These are phyloP conservation scores for Favolaschia claudopus DNA, from an alignment of 768 basidiomycete genomes.

Conservation along the genomic window DNA sequence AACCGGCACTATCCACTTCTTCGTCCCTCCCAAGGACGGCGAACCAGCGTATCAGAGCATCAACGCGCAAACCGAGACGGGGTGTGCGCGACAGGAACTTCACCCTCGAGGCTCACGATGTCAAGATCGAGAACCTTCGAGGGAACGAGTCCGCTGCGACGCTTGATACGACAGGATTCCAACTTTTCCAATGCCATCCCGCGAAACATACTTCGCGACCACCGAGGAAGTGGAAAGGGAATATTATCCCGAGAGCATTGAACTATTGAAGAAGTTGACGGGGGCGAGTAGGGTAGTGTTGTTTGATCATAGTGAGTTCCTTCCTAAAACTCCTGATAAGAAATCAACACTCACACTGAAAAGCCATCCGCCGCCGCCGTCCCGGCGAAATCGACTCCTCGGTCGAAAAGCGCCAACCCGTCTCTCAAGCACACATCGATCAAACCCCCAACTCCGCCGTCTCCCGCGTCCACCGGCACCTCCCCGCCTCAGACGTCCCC, in stretches of 20 bases:
- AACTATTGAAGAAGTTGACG: conserved; percentile 46
- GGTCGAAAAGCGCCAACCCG: conserved; percentile 36
- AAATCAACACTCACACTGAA: background rate
- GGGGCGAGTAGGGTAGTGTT: conserved; percentile 47
- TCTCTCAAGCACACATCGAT: conserved; percentile 45
- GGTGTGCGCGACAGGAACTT: too few relatives aligned
- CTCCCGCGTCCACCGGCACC: conserved; percentile 46
- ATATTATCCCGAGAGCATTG: conserved; percentile 49
- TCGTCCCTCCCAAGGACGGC: too few relatives aligned
- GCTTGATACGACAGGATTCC: conserved; percentile 46
- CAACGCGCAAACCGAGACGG: too few relatives aligned
- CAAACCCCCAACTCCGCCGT: conserved; percentile 45
- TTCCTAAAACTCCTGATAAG: background rate
- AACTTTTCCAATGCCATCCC: conserved; percentile 34
- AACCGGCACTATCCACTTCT: too few relatives aligned
- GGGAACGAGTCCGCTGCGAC: conserved; percentile 40
- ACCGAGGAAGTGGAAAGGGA: conserved; percentile 43
- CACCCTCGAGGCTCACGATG: conserved; percentile 20
- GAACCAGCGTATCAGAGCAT: too few relatives aligned
- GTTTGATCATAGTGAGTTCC: conserved; percentile 49
- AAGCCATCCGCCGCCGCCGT: conserved; percentile 38
- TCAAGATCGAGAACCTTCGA: conserved; percentile 41
- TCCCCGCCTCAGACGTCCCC: conserved; percentile 44
- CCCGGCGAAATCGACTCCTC: conserved; percentile 32
- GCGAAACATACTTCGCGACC: conserved; percentile 41